Evolutionary conservation across 208 protist species (phyloP), one percentile per base, ranked within the genome.

Genomic region (Trypanosoma caninum): DNA sequence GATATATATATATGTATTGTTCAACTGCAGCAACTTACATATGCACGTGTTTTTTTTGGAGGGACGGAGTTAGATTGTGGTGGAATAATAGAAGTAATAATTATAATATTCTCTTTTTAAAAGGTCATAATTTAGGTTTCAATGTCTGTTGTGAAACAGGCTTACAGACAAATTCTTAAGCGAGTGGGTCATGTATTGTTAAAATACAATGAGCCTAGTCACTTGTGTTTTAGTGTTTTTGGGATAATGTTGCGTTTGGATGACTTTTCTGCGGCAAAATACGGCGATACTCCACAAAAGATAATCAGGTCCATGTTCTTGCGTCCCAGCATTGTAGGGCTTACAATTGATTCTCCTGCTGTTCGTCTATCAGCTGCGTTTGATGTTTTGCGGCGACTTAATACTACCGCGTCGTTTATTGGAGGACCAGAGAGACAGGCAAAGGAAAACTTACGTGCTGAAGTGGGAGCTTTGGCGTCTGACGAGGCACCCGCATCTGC

Each of bases 91-190:
- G n/a, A n/a, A n/a, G 35, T 16, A 20, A 46, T 20, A 5, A 25
- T 28, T 48, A 28, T 27, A 20, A 30, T 44, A 44, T 58, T 31
- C 2, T 58, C n/a, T 28, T 45, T 31, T 46, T 28, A 22, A 11
- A 25, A 25, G 31, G 7, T 16, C 11, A 42, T 3, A 27, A 37
- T 18, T 11, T 5, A 23, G 2, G 14, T 6, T 48, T 27, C 14
- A 3, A 90, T 91, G 87, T 82, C 74, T 42, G 65, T 89, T 25
- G 82, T 78, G 5, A 72, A 80, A 13, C 80, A 76, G 6, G 60
- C 73, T 3, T 94, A 94, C 56, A 79, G 88, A 3, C 81, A 89
- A 48, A 69, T 94, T 11, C 73, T 94, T 6, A 77, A 81, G 11
- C 70, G 72, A 10, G 51, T 68, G 20, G 63, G 57, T 7, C 69